A percentile compares a stretch with the other conserved stretches of the same genome.
Evolutionary conservation across 2,329 filamentous ascomycete genomes (phyloP).

Genomic region (Leptographium wingfieldii): DNA sequence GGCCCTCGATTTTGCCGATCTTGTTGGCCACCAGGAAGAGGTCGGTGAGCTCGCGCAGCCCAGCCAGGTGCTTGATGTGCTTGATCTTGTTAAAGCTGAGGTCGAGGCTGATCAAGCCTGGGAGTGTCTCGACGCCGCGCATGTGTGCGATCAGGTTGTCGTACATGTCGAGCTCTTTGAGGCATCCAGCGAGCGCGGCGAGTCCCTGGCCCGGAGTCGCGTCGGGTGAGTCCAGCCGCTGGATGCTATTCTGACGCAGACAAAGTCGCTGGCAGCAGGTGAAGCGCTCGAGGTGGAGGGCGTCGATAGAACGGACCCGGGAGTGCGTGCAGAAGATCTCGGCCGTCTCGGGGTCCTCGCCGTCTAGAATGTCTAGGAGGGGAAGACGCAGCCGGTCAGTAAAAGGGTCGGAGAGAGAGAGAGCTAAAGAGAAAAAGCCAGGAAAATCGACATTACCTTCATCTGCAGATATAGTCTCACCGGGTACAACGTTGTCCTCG

Average conservation of each 20-base stretch:
- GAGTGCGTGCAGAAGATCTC: constrained; percentile 88
- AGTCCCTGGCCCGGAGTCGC: constrained; percentile 38
- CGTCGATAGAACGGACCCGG: constrained; percentile 64
- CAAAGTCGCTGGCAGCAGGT: constrained; percentile 63
- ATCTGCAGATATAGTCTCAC: constrained; percentile 67
- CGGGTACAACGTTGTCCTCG: constrained; percentile 52
- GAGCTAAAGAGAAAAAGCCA: neutral
- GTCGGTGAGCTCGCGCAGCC: constrained; percentile 66
- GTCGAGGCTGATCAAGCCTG: constrained; percentile 66
- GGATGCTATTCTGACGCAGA: constrained; percentile 84
- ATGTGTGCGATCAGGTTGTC: constrained; percentile 90
- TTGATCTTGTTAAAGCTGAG: constrained; percentile 99
- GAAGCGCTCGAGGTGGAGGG: constrained; percentile 76
- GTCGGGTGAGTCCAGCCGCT: constrained; percentile 45
- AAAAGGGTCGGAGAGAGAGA: neutral
- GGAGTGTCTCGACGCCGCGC: constrained; percentile 67
- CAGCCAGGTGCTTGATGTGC: constrained; percentile 80
- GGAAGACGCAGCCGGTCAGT: neutral
- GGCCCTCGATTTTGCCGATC: constrained; percentile 73
- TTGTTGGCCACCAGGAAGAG: constrained; percentile 93
- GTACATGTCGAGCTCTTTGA: constrained; percentile 86
- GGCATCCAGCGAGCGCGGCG: constrained; percentile 45
- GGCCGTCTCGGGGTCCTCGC: constrained; percentile 47
- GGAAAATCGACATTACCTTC: constrained; percentile 45
- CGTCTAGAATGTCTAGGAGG: constrained; percentile 44